Conservation (phyloP, 176 grass and related monocot genomes). For the Oryza brachyantha region DNA sequence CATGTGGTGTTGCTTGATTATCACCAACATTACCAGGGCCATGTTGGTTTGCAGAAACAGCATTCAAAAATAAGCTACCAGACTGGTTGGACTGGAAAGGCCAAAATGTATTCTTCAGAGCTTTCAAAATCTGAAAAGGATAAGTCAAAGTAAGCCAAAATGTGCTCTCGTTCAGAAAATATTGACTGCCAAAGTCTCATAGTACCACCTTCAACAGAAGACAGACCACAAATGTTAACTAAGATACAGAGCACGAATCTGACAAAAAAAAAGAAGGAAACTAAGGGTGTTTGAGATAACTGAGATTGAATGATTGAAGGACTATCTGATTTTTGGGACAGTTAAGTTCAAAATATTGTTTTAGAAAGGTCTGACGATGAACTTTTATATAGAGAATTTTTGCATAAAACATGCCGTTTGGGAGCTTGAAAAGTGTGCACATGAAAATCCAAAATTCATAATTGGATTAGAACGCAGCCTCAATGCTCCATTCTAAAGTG, state of each 20-base stretch:
- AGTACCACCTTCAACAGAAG: conserved; percentile 9
- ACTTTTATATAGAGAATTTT: too few species aligned
- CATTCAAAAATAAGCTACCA: conserved; percentile 80
- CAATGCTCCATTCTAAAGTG: neutral
- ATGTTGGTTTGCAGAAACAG: conserved; percentile 55
- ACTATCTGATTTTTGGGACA: too few species aligned
- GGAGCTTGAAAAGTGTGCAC: too few species aligned
- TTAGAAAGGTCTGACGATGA: too few species aligned
- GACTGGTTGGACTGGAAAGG: conserved; percentile 68
- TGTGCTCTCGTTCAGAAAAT: neutral
- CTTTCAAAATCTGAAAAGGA: conserved; percentile 63
- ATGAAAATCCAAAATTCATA: too few species aligned
- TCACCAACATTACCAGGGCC: conserved; percentile 43
- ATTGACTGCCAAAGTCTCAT: neutral
- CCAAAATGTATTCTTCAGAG: conserved; percentile 86
- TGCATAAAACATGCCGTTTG: too few species aligned
- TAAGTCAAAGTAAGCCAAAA: conserved; percentile 10
- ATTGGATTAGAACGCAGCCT: too few species aligned
- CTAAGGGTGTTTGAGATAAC: too few species aligned
- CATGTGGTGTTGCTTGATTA: conserved; percentile 31
- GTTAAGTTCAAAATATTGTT: too few species aligned
- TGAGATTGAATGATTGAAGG: too few species aligned
- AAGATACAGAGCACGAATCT: neutral
- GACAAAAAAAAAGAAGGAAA: too few species aligned
- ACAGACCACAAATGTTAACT: neutral